phyloP scores from a whole-genome alignment of 176 grass and related monocot genomes.

The Zea mays region DNA sequence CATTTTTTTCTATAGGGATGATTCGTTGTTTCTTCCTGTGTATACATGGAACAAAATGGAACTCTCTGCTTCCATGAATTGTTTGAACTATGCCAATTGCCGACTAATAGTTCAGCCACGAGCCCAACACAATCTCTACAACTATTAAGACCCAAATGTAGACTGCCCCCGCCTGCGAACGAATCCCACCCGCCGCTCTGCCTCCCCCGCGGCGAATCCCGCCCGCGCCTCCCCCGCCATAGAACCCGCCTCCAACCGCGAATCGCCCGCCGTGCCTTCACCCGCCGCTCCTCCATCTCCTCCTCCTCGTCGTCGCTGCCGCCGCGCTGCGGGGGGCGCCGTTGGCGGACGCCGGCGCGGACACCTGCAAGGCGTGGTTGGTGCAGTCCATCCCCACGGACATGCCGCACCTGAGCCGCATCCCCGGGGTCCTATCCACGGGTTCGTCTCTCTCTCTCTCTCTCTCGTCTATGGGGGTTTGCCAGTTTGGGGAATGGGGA shows the following conservation, averaged over 20 bases:
- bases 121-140: background rate
- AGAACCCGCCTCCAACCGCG: no score
- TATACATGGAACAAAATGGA: background rate
- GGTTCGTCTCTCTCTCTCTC: conserved; percentile 34
- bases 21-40: background rate
- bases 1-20: no score
- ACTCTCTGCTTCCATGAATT: background rate
- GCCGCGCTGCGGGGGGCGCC: background rate
- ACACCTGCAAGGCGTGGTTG: conserved; percentile 78
- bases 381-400: conserved; percentile 97
- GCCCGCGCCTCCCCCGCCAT: no score
- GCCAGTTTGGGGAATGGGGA: background rate
- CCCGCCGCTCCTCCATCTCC: background rate
- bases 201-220: no score
- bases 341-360: background rate
- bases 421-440: conserved; percentile 81
- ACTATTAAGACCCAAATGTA: no score
- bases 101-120: background rate
- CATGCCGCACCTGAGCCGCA: conserved; percentile 79
- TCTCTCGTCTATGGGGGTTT: background rate
- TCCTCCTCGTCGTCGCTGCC: conserved; percentile 9
- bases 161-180: no score
- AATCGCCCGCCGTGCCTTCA: no score
- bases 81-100: background rate
- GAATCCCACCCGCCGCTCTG: no score